Conservation (phyloP, 2,329 filamentous ascomycete genomes). For the Myriosclerotinia curreyana region DNA sequence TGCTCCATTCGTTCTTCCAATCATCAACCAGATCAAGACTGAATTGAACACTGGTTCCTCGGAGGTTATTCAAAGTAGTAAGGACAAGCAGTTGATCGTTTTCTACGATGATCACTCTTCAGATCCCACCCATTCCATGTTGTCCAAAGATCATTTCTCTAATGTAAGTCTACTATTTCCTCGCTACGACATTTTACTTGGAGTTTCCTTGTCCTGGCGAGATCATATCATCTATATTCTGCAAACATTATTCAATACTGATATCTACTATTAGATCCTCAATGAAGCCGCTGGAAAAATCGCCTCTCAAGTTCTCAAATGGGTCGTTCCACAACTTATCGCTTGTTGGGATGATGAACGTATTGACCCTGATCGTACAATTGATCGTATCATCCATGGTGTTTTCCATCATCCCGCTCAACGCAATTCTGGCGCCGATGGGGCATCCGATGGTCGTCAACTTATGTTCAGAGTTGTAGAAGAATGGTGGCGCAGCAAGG, state of each 20-base stretch:
- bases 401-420: constrained; percentile 88
- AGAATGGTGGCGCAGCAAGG: constrained; percentile 76
- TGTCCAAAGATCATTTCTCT: constrained; percentile 89
- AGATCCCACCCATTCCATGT: constrained; percentile 91
- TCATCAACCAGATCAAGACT: constrained; percentile 81
- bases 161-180: constrained; percentile 30
- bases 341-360: constrained; percentile 78
- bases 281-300: constrained; percentile 86
- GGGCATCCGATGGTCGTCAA: constrained; percentile 66
- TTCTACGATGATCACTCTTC: constrained; percentile 74
- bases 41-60: constrained; percentile 83
- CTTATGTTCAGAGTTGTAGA: constrained; percentile 78
- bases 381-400: constrained; percentile 75
- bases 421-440: constrained; percentile 65
- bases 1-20: constrained; percentile 80
- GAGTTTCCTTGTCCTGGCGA: no score
- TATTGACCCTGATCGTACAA: constrained; percentile 64
- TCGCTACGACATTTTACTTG: not conserved
- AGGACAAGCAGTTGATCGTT: constrained; percentile 80
- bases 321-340: constrained; percentile 88
- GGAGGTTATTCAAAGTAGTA: constrained; percentile 82
- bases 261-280: constrained; percentile 49
- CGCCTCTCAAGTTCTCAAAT: constrained; percentile 73
- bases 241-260: not conserved
- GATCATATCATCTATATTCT: no score